Evolutionary conservation across 441 rosid genomes (phyloP).

Genomic region (Syzygium syzygioides): DNA sequence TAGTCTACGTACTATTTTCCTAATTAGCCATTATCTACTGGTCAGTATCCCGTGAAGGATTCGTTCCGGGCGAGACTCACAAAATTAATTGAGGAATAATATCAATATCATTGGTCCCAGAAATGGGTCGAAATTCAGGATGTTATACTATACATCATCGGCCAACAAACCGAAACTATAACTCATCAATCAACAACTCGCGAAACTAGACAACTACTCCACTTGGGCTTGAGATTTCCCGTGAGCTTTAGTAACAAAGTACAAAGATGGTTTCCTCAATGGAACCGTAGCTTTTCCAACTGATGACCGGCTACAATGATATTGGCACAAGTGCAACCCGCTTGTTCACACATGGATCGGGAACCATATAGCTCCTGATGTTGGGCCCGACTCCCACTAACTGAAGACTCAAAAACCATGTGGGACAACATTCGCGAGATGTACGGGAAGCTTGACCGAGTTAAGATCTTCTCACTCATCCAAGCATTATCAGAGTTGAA

Average conservation of each 20-base stretch:
- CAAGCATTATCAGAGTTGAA: no score
- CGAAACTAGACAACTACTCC: accelerated
- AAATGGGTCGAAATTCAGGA: no score
- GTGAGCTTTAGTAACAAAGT: background rate
- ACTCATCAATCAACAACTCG: background rate
- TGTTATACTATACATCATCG: background rate
- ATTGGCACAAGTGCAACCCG: background rate
- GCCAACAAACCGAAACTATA: background rate
- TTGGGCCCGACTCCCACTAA: accelerated
- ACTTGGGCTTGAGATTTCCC: background rate
- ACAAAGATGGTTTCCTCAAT: accelerated
- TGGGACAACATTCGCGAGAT: no score
- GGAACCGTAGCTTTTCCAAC: background rate
- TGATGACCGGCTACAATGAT: background rate
- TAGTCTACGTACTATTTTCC: no score
- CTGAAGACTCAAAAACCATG: no score
- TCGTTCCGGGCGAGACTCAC: no score
- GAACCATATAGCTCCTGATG: background rate
- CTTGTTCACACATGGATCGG: background rate
- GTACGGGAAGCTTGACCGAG: no score
- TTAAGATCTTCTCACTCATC: no score
- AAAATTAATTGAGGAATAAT: no score
- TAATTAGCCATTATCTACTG: no score
- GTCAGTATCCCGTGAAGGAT: no score
- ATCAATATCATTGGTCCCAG: no score